Conservation (phyloP, 257 asterid species). For the Coffea canephora region DNA sequence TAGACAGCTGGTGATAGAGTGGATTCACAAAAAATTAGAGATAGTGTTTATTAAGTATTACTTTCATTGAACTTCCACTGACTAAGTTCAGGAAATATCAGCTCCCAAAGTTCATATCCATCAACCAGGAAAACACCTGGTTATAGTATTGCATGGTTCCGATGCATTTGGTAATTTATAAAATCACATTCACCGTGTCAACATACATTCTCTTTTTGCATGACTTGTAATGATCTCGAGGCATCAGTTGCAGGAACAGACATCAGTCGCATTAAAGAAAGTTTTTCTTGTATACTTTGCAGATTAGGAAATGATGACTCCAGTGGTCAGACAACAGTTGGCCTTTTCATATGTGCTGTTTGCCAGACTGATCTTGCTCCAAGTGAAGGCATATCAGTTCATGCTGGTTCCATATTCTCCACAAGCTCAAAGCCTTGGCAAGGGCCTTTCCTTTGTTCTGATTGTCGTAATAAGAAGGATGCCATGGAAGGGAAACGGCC, state of each 20-base stretch:
- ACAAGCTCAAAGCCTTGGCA: constrained; percentile 83
- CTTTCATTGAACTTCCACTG: too few relatives aligned
- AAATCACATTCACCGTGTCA: neutral
- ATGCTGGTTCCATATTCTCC: constrained; percentile 68
- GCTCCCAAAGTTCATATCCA: neutral
- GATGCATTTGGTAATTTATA: neutral
- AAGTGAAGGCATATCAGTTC: constrained; percentile 70
- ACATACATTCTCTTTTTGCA: neutral
- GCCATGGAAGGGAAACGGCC: constrained; percentile 82
- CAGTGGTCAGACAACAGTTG: constrained; percentile 43
- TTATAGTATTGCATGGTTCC: neutral
- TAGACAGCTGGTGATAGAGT: neutral
- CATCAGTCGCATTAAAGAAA: neutral
- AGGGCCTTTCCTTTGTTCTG: constrained; percentile 83
- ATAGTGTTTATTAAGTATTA: neutral
- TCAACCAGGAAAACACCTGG: neutral
- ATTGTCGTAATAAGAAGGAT: constrained; percentile 69
- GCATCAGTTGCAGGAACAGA: neutral
- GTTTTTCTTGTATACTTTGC: constrained; percentile 14
- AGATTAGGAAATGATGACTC: constrained; percentile 94
- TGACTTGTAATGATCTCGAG: neutral
- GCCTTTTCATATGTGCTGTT: constrained; percentile 63
- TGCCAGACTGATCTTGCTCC: constrained; percentile 60
- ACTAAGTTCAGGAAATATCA: neutral
- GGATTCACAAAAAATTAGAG: neutral